These are phyloP conservation scores for Didymella glomerata DNA, from an alignment of 2,329 filamentous ascomycete species.

Conservation along the genomic window DNA sequence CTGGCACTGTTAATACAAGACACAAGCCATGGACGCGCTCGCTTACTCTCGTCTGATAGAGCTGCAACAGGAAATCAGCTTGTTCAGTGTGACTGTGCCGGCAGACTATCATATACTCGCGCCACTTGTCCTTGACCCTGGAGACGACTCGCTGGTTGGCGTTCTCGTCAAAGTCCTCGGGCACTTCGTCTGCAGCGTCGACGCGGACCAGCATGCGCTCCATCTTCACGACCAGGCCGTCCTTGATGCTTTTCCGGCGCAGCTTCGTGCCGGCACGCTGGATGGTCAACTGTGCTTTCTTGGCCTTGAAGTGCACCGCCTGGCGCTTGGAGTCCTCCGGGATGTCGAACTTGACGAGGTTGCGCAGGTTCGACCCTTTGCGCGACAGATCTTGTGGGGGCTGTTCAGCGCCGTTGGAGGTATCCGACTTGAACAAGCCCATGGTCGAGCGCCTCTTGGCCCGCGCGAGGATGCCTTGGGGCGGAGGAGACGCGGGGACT, in stretches of 20 bases:
- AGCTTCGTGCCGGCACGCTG: conserved; percentile 47
- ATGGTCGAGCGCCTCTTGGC: conserved; percentile 41
- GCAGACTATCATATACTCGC: conserved; percentile 70
- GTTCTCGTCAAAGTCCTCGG: conserved; percentile 71
- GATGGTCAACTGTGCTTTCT: conserved; percentile 51
- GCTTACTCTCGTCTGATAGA: conserved; percentile 66
- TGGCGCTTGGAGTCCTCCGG: conserved; percentile 52
- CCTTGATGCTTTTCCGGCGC: conserved; percentile 54
- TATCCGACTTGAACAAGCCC: conserved; percentile 25
- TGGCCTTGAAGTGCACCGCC: conserved; percentile 51
- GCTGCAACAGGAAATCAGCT: conserved; percentile 64
- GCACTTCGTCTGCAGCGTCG: conserved; percentile 62
- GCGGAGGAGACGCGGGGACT: conserved; percentile 25
- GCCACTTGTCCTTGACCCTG: conserved; percentile 68
- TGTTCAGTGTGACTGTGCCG: conserved; percentile 64
- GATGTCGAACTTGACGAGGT: conserved; percentile 55
- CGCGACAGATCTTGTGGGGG: conserved; percentile 29
- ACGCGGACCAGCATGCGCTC: conserved; percentile 73
- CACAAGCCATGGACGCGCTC: background rate
- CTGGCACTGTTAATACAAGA: conserved; percentile 30
- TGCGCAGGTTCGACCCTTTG: conserved; percentile 43
- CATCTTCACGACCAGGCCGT: conserved; percentile 72
- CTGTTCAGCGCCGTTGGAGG: conserved; percentile 11
- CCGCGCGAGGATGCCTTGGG: conserved; percentile 42
- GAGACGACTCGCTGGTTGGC: conserved; percentile 67